phyloP scores from a whole-genome alignment of 176 grass and related monocot genomes.

The Elaeis guineensis region DNA sequence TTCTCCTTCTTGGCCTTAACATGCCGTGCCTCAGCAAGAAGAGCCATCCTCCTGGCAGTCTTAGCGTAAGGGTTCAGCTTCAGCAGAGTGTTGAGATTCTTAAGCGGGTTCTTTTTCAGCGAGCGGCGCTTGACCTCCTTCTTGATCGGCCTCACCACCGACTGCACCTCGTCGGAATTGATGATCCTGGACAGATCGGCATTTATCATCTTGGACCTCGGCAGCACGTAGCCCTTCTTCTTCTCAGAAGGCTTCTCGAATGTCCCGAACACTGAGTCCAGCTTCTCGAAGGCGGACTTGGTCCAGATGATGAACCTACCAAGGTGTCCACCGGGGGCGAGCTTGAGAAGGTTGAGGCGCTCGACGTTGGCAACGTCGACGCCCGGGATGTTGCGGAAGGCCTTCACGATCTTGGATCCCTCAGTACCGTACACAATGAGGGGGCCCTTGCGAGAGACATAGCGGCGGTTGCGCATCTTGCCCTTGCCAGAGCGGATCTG shows the following conservation, averaged over 20 bases:
- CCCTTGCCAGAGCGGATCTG: conserved; percentile 67
- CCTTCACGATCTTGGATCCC: conserved; percentile 83
- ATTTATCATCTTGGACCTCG: conserved; percentile 67
- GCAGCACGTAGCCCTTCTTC: conserved; percentile 84
- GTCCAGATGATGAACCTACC: conserved; percentile 86
- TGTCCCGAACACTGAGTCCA: conserved; percentile 60
- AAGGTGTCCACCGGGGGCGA: conserved; percentile 68
- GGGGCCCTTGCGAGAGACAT: conserved; percentile 70
- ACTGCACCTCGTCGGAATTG: conserved; percentile 79
- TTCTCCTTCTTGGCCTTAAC: conserved; percentile 72
- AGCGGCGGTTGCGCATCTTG: conserved; percentile 77
- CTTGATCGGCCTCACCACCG: conserved; percentile 61
- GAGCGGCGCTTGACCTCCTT: conserved; percentile 57
- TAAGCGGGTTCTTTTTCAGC: conserved; percentile 68
- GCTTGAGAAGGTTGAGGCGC: conserved; percentile 72
- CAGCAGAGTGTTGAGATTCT: conserved; percentile 56
- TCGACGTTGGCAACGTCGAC: conserved; percentile 69
- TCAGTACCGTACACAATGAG: conserved; percentile 68
- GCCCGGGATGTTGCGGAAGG: conserved; percentile 82
- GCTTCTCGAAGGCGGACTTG: conserved; percentile 80
- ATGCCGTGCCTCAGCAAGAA: conserved; percentile 57
- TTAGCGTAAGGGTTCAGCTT: conserved; percentile 70
- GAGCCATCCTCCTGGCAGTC: conserved; percentile 67
- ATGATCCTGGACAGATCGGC: conserved; percentile 74
- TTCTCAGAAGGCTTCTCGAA: conserved; percentile 49